Conservation (phyloP, 352 stramenopile species). For the Aphanomyces euteiches region DNA sequence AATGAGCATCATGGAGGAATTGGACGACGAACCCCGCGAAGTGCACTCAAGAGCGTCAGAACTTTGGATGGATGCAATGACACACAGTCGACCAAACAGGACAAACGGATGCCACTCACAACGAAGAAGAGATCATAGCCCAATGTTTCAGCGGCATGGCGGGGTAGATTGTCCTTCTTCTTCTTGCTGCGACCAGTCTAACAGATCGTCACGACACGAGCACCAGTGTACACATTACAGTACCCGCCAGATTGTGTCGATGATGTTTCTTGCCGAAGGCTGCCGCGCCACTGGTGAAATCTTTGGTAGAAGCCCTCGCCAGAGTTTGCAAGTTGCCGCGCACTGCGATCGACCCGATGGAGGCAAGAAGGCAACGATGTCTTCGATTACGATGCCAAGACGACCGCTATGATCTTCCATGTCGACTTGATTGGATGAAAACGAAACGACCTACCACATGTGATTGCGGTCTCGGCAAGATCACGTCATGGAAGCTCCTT, state of each 20-base stretch:
- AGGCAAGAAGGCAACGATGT: neutral
- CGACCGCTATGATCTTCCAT: neutral
- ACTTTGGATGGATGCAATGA: neutral
- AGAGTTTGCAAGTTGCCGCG: neutral
- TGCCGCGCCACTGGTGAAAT: neutral
- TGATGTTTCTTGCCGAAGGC: neutral
- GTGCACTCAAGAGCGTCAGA: neutral
- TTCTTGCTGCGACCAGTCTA: neutral
- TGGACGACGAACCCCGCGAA: neutral
- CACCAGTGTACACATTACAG: neutral
- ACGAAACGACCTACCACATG: neutral
- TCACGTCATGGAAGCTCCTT: slow-evolving; percentile 15
- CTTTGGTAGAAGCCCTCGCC: neutral
- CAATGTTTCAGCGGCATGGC: neutral
- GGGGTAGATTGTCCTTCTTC: neutral
- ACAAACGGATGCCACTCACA: neutral
- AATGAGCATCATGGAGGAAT: too few relatives aligned
- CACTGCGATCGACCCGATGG: neutral
- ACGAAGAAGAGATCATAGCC: slow-evolving; percentile 18
- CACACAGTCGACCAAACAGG: slow-evolving; percentile 14
- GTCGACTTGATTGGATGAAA: slow-evolving; percentile 3
- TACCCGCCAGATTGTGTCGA: neutral
- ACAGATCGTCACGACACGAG: neutral
- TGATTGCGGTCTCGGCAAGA: neutral
- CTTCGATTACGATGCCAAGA: neutral